Percentiles rank a stretch among this genome's conserved stretches.
Conservation (phyloP, 2,329 filamentous ascomycete species). For the Verticillium nubilum region DNA sequence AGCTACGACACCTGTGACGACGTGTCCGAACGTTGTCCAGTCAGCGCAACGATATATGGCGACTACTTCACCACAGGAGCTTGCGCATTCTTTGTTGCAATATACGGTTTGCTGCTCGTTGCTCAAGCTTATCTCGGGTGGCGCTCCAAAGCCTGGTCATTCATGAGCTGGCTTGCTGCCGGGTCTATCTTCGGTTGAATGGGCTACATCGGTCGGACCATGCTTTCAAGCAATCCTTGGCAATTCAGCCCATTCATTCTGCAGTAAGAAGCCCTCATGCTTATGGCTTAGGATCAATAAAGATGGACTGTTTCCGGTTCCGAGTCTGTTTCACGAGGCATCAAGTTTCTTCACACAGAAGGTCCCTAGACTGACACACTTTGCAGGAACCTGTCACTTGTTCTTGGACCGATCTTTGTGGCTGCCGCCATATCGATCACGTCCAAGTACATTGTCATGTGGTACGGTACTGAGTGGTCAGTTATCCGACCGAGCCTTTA, state of each 20-base stretch:
- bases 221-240: constrained; percentile 29
- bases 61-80: background rate
- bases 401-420: constrained; percentile 35
- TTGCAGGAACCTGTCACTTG: constrained; percentile 27
- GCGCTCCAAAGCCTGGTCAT: constrained; percentile 1
- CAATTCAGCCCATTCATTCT: constrained; percentile 30
- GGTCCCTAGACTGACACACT: background rate
- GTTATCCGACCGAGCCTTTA: constrained; percentile 35
- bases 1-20: constrained; percentile 1
- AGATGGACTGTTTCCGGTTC: no score
- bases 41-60: constrained; percentile 2
- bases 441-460: constrained; percentile 37
- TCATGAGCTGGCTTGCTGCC: background rate
- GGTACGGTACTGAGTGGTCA: constrained; percentile 33
- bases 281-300: background rate
- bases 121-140: background rate
- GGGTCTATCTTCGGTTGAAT: background rate
- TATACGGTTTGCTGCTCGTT: background rate
- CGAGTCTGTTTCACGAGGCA: no score
- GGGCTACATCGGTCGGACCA: background rate
- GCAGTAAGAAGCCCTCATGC: constrained; percentile 16
- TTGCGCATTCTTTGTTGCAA: background rate
- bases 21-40: background rate
- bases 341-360: background rate
- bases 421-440: constrained; percentile 41